Evolutionary conservation across 345 rosid genomes (phyloP), one percentile per base, ranked within the genome.

Genomic region (Salix suchowensis): DNA sequence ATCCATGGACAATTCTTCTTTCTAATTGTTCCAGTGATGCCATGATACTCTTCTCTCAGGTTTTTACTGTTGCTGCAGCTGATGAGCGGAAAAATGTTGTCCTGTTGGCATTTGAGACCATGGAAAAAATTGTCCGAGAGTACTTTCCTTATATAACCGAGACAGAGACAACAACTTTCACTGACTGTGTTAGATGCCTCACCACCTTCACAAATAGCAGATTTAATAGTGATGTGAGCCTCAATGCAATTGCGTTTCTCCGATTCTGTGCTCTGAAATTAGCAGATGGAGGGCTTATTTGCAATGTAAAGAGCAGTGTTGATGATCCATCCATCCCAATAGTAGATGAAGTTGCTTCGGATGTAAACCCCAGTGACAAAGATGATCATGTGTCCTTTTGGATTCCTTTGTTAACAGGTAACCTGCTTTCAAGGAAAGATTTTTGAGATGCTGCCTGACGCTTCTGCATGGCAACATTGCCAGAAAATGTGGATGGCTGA

Each of bases 371-470:
- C 44, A 72, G 76, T 58, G 86, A 89, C 52, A 83, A 88, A 62
- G 99, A 94, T 84, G 98, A 96, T 78, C 88, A 87, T 84, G 88
- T 86, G 48, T 92, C 97, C 2, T 96, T 83, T 78, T 96, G 99
- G 99, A 79, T 92, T 84, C 99, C 98, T 79, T 79, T 96, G 86
- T 95, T 96, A 69, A 78, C 94, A 85, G 99, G 99, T 93, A 88
- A 82, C 19, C 61, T 65, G 21, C 71, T 76, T 80, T 42, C 70
- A 32, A 46, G 67, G 73, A 11, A 52, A 65, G 74, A n/a, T 4
- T 58, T 58, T 4, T 12, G 5, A 58, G 10, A 58, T 58, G 62
- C 62, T 58, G 28, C 62, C 4, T n/a, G 28, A 55, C 14, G 1
- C 28, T 55, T n/a, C 14, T 55, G 62, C 62, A 23, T 0, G 28